Evolutionary conservation across 2,329 filamentous ascomycete species (phyloP).

Genomic region (Rutstroemia sp.): DNA sequence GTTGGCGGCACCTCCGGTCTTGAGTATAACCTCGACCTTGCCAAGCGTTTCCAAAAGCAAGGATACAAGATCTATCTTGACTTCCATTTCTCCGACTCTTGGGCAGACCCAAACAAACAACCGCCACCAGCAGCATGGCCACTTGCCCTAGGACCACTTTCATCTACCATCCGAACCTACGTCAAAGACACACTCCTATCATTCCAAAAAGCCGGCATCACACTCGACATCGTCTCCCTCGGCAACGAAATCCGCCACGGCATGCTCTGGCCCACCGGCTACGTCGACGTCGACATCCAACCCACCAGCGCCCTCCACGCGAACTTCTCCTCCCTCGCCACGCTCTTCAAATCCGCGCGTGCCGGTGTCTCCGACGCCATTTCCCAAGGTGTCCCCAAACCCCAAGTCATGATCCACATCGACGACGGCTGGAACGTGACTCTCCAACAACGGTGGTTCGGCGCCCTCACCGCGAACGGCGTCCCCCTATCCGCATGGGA

Average conservation of each 20-base stretch:
- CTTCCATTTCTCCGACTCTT: slow-evolving; percentile 58
- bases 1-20: slow-evolving; percentile 57
- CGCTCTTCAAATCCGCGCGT: slow-evolving; percentile 50
- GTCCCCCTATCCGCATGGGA: slow-evolving; percentile 55
- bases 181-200: slow-evolving; percentile 53
- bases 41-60: slow-evolving; percentile 52
- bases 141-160: slow-evolving; percentile 46
- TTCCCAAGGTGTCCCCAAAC: slow-evolving; percentile 37
- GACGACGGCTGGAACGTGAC: slow-evolving; percentile 66
- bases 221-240: slow-evolving; percentile 56
- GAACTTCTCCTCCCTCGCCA: slow-evolving; percentile 51
- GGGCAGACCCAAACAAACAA: slow-evolving; percentile 62
- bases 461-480: slow-evolving; percentile 47
- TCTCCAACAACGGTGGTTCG: slow-evolving; percentile 55
- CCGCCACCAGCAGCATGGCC: slow-evolving; percentile 57
- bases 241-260: slow-evolving; percentile 69
- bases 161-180: slow-evolving; percentile 59
- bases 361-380: slow-evolving; percentile 57
- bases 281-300: slow-evolving; percentile 35
- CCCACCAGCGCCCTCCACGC: slow-evolving; percentile 26
- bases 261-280: slow-evolving; percentile 58
- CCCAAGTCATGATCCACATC: slow-evolving; percentile 66
- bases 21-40: slow-evolving; percentile 60
- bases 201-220: slow-evolving; percentile 48
- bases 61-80: slow-evolving; percentile 53